Base-by-base conservation (phyloP, 2,329 filamentous ascomycete species). In the Leptodontidium sp. region DNA sequence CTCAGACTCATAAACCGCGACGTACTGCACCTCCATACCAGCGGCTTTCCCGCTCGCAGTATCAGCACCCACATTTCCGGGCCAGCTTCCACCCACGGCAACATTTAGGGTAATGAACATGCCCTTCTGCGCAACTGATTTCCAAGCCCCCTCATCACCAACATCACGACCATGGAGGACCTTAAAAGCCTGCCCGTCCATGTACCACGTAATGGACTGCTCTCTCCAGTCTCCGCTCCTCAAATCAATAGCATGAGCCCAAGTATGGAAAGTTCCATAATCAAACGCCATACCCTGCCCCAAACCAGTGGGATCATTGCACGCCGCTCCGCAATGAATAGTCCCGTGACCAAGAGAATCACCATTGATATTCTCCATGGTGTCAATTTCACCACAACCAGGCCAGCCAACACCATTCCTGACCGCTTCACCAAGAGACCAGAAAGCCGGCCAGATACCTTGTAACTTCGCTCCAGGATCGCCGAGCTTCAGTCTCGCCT, bases 361-460 rank as follows among this genome's bases (percentile, higher is more conserved):
- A 2, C 73, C 73, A 57, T 72, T 68, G 40, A 75, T 49, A 58
- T 73, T 73, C 59, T 75, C 72, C n/a, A 75, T 70, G 9, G 73
- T 75, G 57, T 75, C 73, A 64, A 75, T 75, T 47, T 75, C 73
- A 38, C 72, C 73, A 65, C 72, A 75, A 5, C 40, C 59, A 1
- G 73, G 73, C 73, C 73, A 75, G 17, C 50, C 26, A 4, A 64
- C 70, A 4, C 72, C 71, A 26, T 68, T 45, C 6, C 72, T 57
- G 29, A 73, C 67, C 1, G 55, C 26, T 26, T 72, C 64, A 11
- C 73, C 73, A 4, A 75, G 59, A 26, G 68, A 66, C 73, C 72
- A 75, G 65, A 75, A 75, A 0, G 72, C 73, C n/a, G 73, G 73
- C 73, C 73, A 75, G 64, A 75, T 72, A 24, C 73, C 73, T 47